Evolutionary conservation across 139 green algal genomes (phyloP), one percentile per base, ranked within the genome.

Genomic region (Raphidocelis subcapitata): DNA sequence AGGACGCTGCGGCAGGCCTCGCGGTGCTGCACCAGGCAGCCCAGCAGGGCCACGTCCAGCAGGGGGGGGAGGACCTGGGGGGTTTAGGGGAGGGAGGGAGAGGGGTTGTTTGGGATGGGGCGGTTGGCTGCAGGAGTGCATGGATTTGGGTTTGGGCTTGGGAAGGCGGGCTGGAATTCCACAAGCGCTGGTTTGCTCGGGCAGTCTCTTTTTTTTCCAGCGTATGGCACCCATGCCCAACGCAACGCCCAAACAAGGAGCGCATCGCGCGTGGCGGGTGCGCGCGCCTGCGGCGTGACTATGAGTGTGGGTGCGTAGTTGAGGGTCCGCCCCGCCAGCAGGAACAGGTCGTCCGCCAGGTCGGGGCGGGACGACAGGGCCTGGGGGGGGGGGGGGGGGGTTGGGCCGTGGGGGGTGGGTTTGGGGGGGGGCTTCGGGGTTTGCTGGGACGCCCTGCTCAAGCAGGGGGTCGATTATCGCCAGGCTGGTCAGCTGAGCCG

Each of bases 311-410:
- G 81, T 5, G 72, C 67, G 76, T 89, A 93, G 41, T 36, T 72
- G 52, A 92, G 73, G 32, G 82, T 84, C 5, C 91, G 77, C 8
- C 71, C 70, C 0, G 82, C 90, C 60, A 96, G 87, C 69, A 95
- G 72, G 80, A 93, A 95, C 14, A 83, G 88, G 81, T 96, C 91
- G 76, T 96, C 91, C 0, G 88, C 82, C 33, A 96, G 26, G 44
- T 96, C 90, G 28, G 91, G 91, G 1, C 69, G 55, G 3, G 77
- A 60, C 12, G 64, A 72, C 26, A 92, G 70, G 10, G 79, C 80
- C 15, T 69, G 47, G 46, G 86, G 75, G 29, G 54, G 74, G 61
- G 69, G 51, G 37, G 57, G 32, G 10, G 32, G 52, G 46, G 26
- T 8, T 49, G 41, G 41, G 41, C 8, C 8, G 8, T 20, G 41